phyloP scores from a whole-genome alignment of 1,284 basidiomycete genomes.

The Ustilago loliicola region DNA sequence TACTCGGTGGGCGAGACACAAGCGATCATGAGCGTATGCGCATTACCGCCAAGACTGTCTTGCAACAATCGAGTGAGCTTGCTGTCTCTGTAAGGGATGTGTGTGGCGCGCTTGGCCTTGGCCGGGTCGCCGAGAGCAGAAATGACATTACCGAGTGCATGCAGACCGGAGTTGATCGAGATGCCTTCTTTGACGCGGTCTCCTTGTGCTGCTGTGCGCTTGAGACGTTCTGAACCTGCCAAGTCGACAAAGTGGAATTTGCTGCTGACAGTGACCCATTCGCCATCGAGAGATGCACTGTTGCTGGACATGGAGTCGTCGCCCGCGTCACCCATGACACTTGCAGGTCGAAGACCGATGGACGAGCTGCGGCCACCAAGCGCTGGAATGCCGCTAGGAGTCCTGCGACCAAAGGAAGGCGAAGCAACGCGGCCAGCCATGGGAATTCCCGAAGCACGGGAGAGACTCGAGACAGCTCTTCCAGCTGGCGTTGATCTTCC shows the following conservation, averaged over 20 bases:
- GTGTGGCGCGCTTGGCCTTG: constrained; percentile 73
- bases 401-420: constrained; percentile 41
- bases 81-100: constrained; percentile 96
- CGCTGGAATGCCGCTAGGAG: constrained; percentile 45
- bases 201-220: constrained; percentile 76
- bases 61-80: constrained; percentile 93
- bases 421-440: constrained; percentile 46
- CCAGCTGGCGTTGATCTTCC: constrained; percentile 33
- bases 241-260: constrained; percentile 99
- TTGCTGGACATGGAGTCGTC: constrained; percentile 28
- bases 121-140: constrained; percentile 96
- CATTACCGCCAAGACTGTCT: constrained; percentile 98
- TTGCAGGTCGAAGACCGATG: constrained; percentile 47
- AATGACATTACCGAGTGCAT: constrained; percentile 97
- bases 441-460: constrained; percentile 44
- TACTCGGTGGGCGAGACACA: constrained; percentile 96
- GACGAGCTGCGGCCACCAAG: constrained; percentile 40
- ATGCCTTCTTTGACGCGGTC: constrained; percentile 94
- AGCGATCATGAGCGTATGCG: constrained; percentile 98
- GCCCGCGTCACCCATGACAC: constrained; percentile 23
- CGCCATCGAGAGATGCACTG: constrained; percentile 37
- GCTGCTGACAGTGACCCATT: constrained; percentile 85
- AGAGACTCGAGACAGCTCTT: constrained; percentile 32
- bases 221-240: constrained; percentile 88
- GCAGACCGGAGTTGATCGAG: constrained; percentile 89